Evolutionary conservation across 2,329 filamentous ascomycete species (phyloP), one percentile per base, ranked within the genome.

Genomic region (Chrysoporthe puriensis): DNA sequence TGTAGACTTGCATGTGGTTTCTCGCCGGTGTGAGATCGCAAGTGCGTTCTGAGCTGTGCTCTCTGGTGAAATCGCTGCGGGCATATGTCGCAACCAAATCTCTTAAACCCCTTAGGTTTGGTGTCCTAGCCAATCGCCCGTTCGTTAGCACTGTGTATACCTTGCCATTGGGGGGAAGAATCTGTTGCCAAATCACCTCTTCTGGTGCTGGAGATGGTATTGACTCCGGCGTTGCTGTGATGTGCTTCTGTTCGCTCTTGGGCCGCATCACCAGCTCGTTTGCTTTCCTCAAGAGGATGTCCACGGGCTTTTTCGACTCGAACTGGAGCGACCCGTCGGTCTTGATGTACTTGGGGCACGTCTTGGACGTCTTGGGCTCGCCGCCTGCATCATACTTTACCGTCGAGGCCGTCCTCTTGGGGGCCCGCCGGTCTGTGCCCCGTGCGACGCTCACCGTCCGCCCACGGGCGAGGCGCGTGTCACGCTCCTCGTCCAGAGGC

Each of bases 31-130:
- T 99, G 96, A 4, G 91, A 90, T 71, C 94, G 87, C 58, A 88
- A 89, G 77, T 99, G 96, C 61, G 96, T 97, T 70, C 96, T 91
- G 13, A 97, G 85, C 74, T 98, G 95, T 1, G 94, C 97, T 80
- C 95, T 97, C 76, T 98, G 95, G 69, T 88, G 88, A 78, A 97
- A 98, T 85, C 83, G 78, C 95, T 98, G 52, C 87, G 87, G 8
- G 88, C 85, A 50, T 93, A 84, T 26, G 85, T 86, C 14, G 79
- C 96, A 99, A 21, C 86, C 81, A 77, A 95, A 94, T 77, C 89
- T 96, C 74, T 85, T 84, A 70, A 79, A 79, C 50, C 66, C 69
- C 65, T 68, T 72, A 2, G 14, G 42, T 36, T 74, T 67, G 66
- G 70, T 63, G 63, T 73, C 68, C 57, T 62, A 4, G 32, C 44